These are phyloP conservation scores for Acanthamoeba divionensis DNA, from an alignment of 208 protist genomes.

Conservation along the genomic window DNA sequence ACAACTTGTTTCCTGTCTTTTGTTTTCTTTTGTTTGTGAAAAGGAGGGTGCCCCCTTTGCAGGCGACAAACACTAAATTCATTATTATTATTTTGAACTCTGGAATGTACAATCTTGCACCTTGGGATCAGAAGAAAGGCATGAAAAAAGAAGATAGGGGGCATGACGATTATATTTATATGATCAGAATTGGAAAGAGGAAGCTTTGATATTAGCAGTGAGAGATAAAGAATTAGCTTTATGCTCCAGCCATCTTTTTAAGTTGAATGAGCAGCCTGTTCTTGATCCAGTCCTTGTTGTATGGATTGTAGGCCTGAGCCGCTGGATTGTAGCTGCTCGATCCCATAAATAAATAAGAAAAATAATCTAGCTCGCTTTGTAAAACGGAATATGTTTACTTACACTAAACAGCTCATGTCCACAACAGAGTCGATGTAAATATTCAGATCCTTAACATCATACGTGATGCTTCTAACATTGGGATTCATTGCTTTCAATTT, in stretches of 20 bases:
- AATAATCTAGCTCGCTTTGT: background rate
- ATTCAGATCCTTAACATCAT: constrained; percentile 62
- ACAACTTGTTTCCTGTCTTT: too few relatives aligned
- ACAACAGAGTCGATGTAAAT: constrained; percentile 57
- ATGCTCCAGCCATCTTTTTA: constrained; percentile 63
- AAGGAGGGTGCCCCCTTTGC: too few relatives aligned
- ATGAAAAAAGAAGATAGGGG: too few relatives aligned
- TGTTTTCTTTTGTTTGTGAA: too few relatives aligned
- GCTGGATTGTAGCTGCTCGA: background rate
- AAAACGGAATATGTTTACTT: background rate
- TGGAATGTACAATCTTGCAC: too few relatives aligned
- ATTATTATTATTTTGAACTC: too few relatives aligned
- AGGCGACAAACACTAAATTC: too few relatives aligned
- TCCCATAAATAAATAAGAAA: background rate
- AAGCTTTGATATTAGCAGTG: too few relatives aligned
- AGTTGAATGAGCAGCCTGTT: constrained; percentile 54
- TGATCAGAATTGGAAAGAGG: too few relatives aligned
- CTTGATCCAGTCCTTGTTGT: constrained; percentile 70
- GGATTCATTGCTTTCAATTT: constrained; percentile 56
- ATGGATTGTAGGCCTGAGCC: constrained; percentile 61
- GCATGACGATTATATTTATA: too few relatives aligned
- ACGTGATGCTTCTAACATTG: constrained; percentile 57
- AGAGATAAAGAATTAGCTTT: too few relatives aligned
- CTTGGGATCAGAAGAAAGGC: too few relatives aligned
- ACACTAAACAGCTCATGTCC: constrained; percentile 66